phyloP scores from a whole-genome alignment of 805 yeast species.

The Nakazawaea anatomiae region DNA sequence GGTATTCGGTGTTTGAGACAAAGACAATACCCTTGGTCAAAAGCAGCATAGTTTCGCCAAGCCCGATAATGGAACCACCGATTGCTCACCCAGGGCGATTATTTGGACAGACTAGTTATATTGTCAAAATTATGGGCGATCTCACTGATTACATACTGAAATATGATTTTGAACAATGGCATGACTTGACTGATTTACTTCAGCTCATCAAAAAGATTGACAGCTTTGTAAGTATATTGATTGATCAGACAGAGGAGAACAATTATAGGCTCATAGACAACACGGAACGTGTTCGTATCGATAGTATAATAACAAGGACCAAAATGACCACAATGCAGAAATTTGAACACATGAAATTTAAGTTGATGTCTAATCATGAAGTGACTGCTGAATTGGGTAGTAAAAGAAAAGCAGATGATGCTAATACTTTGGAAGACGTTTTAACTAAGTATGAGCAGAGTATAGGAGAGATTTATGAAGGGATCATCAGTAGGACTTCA shows the following conservation, averaged over 20 bases:
- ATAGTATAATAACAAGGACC: conserved; percentile 24
- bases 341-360: conserved; percentile 22
- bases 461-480: conserved; percentile 30
- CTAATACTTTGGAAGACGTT: not conserved
- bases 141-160: conserved; percentile 53
- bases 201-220: conserved; percentile 22
- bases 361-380: not conserved
- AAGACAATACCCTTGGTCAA: conserved; percentile 20
- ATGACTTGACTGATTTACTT: conserved; percentile 18
- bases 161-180: conserved; percentile 18
- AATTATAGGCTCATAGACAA: conserved; percentile 15
- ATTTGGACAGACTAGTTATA: conserved; percentile 61
- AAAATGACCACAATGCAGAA: conserved; percentile 20
- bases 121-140: conserved; percentile 61
- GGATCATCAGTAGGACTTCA: conserved; percentile 27
- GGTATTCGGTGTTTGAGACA: conserved; percentile 48
- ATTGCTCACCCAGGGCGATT: conserved; percentile 13
- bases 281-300: conserved; percentile 29
- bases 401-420: not conserved
- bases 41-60: conserved; percentile 3
- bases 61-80: not conserved
- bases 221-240: conserved; percentile 22
- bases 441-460: conserved; percentile 17
- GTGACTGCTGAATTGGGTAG: not conserved
- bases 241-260: conserved; percentile 18